Conservation (phyloP, 257 asterid genomes). For the Cynanchum wilfordii region DNA sequence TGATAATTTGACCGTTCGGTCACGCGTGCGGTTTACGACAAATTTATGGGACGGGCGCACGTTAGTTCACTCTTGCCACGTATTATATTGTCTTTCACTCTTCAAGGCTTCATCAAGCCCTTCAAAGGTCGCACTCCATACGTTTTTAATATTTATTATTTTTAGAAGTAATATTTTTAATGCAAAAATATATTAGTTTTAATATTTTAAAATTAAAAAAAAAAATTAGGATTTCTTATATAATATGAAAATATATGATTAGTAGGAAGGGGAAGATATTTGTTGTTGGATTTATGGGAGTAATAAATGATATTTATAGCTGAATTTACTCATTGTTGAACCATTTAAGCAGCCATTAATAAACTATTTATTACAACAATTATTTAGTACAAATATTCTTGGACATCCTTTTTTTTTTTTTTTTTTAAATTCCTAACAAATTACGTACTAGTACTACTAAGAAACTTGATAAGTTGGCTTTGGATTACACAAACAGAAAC, state of each 20-base stretch:
- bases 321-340: neutral
- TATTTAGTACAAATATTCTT: neutral
- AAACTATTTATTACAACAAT: neutral
- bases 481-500: neutral
- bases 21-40: slow-evolving; percentile 54
- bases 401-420: no score
- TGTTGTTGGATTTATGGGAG: neutral
- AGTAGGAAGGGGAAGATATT: no score
- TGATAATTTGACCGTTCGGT: slow-evolving; percentile 34
- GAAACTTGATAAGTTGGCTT: neutral
- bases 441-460: no score
- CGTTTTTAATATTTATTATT: no score
- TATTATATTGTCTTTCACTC: neutral
- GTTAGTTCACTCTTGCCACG: slow-evolving; percentile 14
- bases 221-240: no score
- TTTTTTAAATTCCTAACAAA: neutral
- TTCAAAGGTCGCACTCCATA: no score
- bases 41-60: slow-evolving; percentile 23
- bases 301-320: neutral
- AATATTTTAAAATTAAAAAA: no score
- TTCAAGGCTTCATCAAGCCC: neutral
- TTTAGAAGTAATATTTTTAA: no score
- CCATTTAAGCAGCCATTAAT: neutral
- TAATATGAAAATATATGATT: no score
- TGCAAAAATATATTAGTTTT: no score